Evolutionary conservation across 1,284 basidiomycete genomes (phyloP), one percentile per base, ranked within the genome.

Genomic region (Ceratobasidium sp.): DNA sequence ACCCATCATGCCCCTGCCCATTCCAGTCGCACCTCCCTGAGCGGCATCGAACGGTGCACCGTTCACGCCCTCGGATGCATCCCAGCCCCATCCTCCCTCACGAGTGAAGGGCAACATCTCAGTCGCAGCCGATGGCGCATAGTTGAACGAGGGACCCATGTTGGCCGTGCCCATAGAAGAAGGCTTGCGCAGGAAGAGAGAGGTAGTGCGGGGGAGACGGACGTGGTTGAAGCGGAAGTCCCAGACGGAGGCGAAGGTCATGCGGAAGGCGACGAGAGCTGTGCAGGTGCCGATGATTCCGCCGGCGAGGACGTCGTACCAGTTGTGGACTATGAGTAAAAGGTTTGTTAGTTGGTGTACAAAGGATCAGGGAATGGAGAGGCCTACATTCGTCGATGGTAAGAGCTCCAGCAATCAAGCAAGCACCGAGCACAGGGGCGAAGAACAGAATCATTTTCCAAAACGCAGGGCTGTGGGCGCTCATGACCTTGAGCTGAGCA

Each of bases 401-500:
- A 73, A 88, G 78, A n/a, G 85, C 84, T 5, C 85, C 86, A 1
- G 85, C 84, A 67, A 88, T 88, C 50, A 89, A 80, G 18, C 80
- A 82, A 0, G 87, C 87, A n/a, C 87, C 87, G 64, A 88, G 84
- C 1, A 88, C 73, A 23, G 87, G 87, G 7, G 84, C 83, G 73
- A 88, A 86, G 75, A 87, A 84, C 28, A 87, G 75, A 73, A 88
- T 81, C 84, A 87, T 87, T 78, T 88, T 88, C 87, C 87, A 88
- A 78, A 87, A 88, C 7, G 84, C 84, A 8, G 82, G 81, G 75
- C 84, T 84, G 78, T 87, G 85, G 11, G 87, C 85, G 30, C 84
- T 82, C 80, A 87, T 86, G 70, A 87, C 84, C 78, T 88, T 88
- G 73, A 88, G 82, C 76, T 87, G 86, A 1, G 86, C 86, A 75